Conservation (phyloP, 1,284 basidiomycete genomes). For the Sporisorium reilianum region DNA sequence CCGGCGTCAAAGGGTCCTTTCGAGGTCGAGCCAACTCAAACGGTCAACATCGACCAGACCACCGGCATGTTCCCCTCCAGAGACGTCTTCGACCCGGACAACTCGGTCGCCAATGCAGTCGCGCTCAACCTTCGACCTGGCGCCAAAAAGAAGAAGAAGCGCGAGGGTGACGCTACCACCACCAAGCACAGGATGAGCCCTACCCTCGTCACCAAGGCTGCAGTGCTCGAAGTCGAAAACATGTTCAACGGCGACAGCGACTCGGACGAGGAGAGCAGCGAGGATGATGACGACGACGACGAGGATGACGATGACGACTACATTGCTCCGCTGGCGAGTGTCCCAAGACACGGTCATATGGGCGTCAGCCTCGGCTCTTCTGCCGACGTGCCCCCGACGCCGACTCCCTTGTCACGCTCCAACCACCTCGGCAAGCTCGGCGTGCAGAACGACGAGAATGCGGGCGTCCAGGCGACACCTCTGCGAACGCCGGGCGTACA, state of each 20-base stretch:
- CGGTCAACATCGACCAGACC: slow-evolving; percentile 28
- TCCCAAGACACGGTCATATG: slow-evolving; percentile 19
- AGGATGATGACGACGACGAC: slow-evolving; percentile 40
- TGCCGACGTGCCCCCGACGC: slow-evolving; percentile 50
- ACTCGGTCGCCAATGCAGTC: slow-evolving; percentile 47
- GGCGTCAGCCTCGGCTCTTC: slow-evolving; percentile 30
- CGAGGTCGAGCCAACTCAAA: slow-evolving; percentile 34
- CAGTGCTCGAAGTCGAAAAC: slow-evolving; percentile 60
- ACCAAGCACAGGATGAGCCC: slow-evolving; percentile 47
- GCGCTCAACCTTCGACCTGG: slow-evolving; percentile 51
- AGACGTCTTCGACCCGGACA: slow-evolving; percentile 50
- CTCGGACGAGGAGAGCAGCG: slow-evolving; percentile 42
- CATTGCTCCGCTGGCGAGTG: slow-evolving; percentile 32
- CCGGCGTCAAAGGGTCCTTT: slow-evolving; percentile 2
- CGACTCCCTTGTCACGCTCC: slow-evolving; percentile 44
- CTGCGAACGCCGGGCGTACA: slow-evolving; percentile 28
- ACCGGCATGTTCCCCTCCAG: slow-evolving; percentile 42
- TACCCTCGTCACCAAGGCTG: slow-evolving; percentile 63
- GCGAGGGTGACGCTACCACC: slow-evolving; percentile 40
- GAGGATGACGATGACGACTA: slow-evolving; percentile 44
- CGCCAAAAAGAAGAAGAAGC: slow-evolving; percentile 49
- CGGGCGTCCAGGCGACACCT: slow-evolving; percentile 42
- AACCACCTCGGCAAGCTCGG: slow-evolving; percentile 16
- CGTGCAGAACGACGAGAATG: slow-evolving; percentile 54
- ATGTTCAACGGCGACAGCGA: slow-evolving; percentile 66